Evolutionary conservation across 108 stramenopile genomes (phyloP), one percentile per base, ranked within the genome.

Genomic region (Pseudonitzschia delicatissima): DNA sequence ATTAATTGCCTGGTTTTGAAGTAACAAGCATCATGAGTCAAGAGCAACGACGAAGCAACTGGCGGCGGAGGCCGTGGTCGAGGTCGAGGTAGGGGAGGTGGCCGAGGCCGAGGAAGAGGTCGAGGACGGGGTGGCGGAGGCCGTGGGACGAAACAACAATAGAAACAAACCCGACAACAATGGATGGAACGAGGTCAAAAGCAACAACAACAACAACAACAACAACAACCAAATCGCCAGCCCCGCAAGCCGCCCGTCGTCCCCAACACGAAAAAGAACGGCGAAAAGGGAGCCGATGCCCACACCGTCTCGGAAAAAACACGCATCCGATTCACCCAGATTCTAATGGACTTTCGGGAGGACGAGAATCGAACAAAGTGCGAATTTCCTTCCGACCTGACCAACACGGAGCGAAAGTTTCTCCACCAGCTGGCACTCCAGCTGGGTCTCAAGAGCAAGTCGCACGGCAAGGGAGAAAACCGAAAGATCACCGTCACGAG

Each of bases 351-450:
- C 27, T 55, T 90, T 5, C 73, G 89, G 12, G 89, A 90, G 62
- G 59, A 64, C 25, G 50, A 73, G 12, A 71, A 75, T 5, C 44
- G 62, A 15, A 57, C 49, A 5, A 36, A 63, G 11, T 57, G 84
- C 36, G 82, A 81, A 35, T 57, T 91, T 37, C 81, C 89, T 9
- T 25, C 82, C 11, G 68, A 77, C 67, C 64, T 91, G 55, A 87
- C 89, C 53, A 91, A 91, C 66, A 91, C 89, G 9, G 84, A 87
- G 68, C 71, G 89, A 39, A 91, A 91, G 51, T 91, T 78, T 49
- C 64, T 87, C 8, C 89, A 91, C 62, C 66, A 84, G 69, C 62
- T 84, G 34, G 76, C 86, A 7, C 59, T 53, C 9, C 77, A 77
- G 58, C 68, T 91, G 39, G 89, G 89, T 6, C 52, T 91, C 64